Conservation (phyloP, 2,329 filamentous ascomycete species). For the Nemania serpens region DNA sequence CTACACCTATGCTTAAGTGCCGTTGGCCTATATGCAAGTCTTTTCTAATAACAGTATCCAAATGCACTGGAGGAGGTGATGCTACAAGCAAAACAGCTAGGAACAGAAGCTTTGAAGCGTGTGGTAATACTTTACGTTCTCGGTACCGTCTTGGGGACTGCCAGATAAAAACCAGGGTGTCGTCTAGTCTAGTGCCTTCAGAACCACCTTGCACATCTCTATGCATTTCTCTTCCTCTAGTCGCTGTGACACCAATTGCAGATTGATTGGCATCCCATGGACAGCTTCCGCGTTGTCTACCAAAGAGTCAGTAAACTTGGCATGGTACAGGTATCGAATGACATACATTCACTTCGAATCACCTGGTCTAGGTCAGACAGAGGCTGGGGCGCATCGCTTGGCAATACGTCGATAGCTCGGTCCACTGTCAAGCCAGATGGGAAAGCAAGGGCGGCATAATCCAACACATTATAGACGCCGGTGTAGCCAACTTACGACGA, state of each 20-base stretch:
- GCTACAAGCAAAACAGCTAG: background rate
- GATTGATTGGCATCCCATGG: conserved; percentile 49
- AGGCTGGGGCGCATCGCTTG: conserved; percentile 40
- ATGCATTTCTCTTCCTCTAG: conserved; percentile 43
- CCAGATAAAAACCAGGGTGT: background rate
- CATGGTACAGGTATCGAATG: background rate
- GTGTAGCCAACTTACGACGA: conserved; percentile 51
- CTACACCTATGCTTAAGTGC: conserved; percentile 34
- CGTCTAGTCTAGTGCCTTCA: conserved; percentile 33
- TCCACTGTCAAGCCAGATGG: conserved; percentile 50
- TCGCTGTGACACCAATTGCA: conserved; percentile 48
- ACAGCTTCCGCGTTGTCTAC: conserved; percentile 47
- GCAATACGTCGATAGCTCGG: conserved; percentile 43
- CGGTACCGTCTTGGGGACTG: background rate
- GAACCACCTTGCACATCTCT: conserved; percentile 39
- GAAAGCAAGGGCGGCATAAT: conserved; percentile 55
- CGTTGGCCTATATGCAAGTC: background rate
- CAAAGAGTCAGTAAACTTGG: background rate
- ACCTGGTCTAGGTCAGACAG: conserved; percentile 45
- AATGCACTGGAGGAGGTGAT: background rate
- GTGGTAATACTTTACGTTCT: background rate
- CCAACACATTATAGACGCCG: conserved; percentile 55
- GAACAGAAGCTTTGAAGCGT: background rate
- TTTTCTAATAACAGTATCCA: background rate
- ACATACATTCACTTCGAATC: conserved; percentile 50